Base-by-base conservation (phyloP, 139 green algal species). In the Chlorella sp. region DNA sequence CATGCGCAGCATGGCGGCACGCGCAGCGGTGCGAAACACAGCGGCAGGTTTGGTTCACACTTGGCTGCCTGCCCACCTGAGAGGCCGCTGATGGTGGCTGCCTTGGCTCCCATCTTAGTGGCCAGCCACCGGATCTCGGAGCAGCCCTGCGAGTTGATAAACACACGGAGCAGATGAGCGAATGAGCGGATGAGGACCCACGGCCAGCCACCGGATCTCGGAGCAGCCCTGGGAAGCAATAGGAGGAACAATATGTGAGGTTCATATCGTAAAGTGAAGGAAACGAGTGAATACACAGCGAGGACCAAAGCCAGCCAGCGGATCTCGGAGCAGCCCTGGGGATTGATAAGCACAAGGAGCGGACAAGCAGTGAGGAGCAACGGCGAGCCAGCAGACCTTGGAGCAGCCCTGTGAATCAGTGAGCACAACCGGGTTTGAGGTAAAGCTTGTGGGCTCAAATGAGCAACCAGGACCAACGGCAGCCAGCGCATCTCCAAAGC, bases 401-500 rank as follows among this genome's bases (percentile, higher is more conserved):
- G 90, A 77, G 79, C 92, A 96, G 24, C 95, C 95, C 87, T 97
- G 77, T 28, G 32, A 0, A n/a, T n/a, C n/a, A n/a, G n/a, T n/a
- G n/a, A n/a, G n/a, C n/a, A n/a, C n/a, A n/a, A 99, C 34, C 96
- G 91, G 75, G 98, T 98, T 84, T 98, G 46, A 7, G 46, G 46
- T 11, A 54, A 11, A 7, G 11, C 7, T 54, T 7, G 11, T 54
- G 46, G 46, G 11, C 8, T 11, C 46, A 54, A 75, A 13, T 32
- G 9, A 48, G n/a, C n/a, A n/a, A n/a, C n/a, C n/a, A 14, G 30
- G 3, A n/a, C n/a, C n/a, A 95, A 92, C 1, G 94, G 92, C 32
- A 99, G 92, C 97, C 97, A 99, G 34, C 95, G 91, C 73, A 98
- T 98, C 83, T 98, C 95, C n/a, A n/a, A n/a, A n/a, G n/a, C n/a